Base-by-base conservation (phyloP, 2,329 filamentous ascomycete genomes). In the Aspergillus ibericus region DNA sequence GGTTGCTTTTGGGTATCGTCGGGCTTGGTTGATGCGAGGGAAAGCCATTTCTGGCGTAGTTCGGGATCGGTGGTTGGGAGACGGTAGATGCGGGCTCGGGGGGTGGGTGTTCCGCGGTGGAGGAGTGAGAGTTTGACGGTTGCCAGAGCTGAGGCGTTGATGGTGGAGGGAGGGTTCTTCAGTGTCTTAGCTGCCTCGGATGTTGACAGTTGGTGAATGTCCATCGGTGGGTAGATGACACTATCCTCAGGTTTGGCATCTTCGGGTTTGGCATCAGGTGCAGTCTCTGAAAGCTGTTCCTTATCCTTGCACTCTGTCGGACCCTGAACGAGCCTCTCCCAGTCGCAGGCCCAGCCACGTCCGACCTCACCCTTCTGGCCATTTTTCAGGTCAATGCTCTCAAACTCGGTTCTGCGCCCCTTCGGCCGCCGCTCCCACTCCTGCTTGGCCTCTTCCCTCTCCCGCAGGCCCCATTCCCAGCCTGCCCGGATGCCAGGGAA, bases 71-170 rank as follows among this genome's bases (percentile, higher is more conserved):
- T 75, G 3, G 79, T 74, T n/a, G 93, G 91, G 15, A 98, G 85
- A 13, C 91, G 88, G 75, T 98, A 99, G 63, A 98, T 87, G 35
- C 95, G 85, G 4, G 93, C 91, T 72, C 89, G 90, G 3, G 85
- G 78, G 0, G 78, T 81, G 3, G 88, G 90, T 1, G 88, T 84
- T 25, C 95, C 93, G 56, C 91, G 86, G 38, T 82, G 80, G 8
- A 89, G 71, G 47, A 95, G 81, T 0, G 80, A 86, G 55, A 98
- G 79, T 51, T 83, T 84, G 47, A 93, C 82, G 0, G 86, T 88
- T 53, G 88, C 77, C 2, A 87, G 70, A 2, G 74, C 70, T 25
- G 72, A 68, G 58, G 61, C 65, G 18, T 63, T 44, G 36, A 71
- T 59, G 6, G 66, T 67, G 32, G 53, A 12, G 47, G 65, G 66